A percentile compares a stretch with the other conserved stretches of the same genome.
Evolutionary conservation across 768 basidiomycete genomes (phyloP).

Genomic region (Psilocybe sp.): DNA sequence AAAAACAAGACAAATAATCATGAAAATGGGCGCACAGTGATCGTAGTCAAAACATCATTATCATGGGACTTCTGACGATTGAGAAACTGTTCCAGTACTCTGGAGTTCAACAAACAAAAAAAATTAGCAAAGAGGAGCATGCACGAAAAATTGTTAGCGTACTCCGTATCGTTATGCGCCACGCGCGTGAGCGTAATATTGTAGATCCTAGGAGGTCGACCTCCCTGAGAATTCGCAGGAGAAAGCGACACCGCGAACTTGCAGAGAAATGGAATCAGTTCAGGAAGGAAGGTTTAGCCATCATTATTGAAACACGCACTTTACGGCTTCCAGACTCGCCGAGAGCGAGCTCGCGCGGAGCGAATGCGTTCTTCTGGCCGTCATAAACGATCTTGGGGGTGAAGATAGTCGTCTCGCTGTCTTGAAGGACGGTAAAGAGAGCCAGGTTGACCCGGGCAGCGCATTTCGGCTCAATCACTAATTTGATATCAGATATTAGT

Average conservation of each 20-base stretch:
- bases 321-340: constrained; percentile 46
- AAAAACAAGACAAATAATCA: neutral
- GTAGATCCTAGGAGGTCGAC: constrained; percentile 56
- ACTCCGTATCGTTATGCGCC: constrained; percentile 35
- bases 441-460: constrained; percentile 68
- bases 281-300: too few species aligned
- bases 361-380: constrained; percentile 72
- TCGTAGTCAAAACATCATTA: constrained; percentile 49
- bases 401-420: constrained; percentile 59
- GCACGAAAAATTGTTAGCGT: neutral
- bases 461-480: constrained; percentile 63
- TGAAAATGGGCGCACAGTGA: constrained; percentile 43
- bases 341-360: constrained; percentile 56
- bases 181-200: constrained; percentile 59
- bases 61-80: constrained; percentile 59
- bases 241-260: constrained; percentile 61
- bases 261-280: neutral
- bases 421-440: constrained; percentile 61
- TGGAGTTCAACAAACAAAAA: constrained; percentile 21
- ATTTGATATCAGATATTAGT: too few species aligned
- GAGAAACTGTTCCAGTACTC: constrained; percentile 59
- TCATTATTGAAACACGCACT: constrained; percentile 25
- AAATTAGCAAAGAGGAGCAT: neutral
- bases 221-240: constrained; percentile 35
- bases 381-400: constrained; percentile 74